Evolutionary conservation across 2,329 filamentous ascomycete species (phyloP), one percentile per base, ranked within the genome.

Genomic region (Didymella arachidicola): DNA sequence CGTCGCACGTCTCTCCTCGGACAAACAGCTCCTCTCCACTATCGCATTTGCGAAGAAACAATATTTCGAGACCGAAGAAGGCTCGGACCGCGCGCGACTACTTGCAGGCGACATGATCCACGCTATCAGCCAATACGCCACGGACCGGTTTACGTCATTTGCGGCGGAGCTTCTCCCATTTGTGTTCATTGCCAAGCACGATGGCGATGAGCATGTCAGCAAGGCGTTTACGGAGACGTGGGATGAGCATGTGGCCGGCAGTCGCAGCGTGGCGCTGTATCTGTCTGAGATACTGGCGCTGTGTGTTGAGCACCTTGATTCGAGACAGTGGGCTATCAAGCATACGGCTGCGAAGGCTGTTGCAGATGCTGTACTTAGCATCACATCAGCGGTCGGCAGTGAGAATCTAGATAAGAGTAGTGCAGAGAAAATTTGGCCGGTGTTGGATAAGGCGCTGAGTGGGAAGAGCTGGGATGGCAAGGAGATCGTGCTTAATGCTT

Each of bases 391-490:
- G 42, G 86, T 92, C 46, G 63, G 64, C 2, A 77, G 83, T 7
- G 86, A 84, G 0, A 83, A 86, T 48, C 85, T 92, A 52, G 86
- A 84, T 60, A 81, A 84, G 18, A 71, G 81, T 2, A 86, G 88
- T 39, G 81, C 91, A 18, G 81, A 83, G 64, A 79, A 80, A 16
- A 81, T 97, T 22, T 99, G 94, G 94, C 91, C 91, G 0, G 85
- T 89, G 1, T 82, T 97, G 46, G 92, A 97, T 63, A 92, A 90
- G 70, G 87, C 91, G 1, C 79, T 98, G 39, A 86, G 87, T 2
- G 87, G 96, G 12, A 98, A 97, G 82, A 97, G 93, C 0, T 99
- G 97, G 83, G 85, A 90, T 0, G 92, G 92, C 22, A 99, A 99
- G 74, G 93, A 97, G 77, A 88, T 87, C 65, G 86, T 99, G 30